phyloP scores from a whole-genome alignment of 495 filamentous ascomycete genomes.

The Tuber umbilicatum region DNA sequence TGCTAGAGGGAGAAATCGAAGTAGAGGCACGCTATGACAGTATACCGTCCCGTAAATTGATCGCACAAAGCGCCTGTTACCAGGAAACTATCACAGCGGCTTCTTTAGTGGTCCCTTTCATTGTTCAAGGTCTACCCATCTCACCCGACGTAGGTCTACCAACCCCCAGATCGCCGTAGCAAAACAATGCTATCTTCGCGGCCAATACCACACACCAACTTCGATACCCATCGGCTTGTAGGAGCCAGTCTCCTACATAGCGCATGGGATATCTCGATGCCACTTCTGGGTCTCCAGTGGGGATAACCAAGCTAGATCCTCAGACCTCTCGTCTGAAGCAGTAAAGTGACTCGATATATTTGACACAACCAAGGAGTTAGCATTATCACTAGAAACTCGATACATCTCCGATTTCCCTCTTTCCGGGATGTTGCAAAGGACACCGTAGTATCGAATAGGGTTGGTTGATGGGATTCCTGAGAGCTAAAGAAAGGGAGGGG shows the following conservation, averaged over 20 bases:
- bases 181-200: background rate
- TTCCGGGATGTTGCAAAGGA: background rate
- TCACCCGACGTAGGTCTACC: background rate
- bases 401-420: background rate
- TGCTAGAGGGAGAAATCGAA: background rate
- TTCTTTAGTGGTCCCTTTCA: background rate
- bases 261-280: background rate
- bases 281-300: background rate
- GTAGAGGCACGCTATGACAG: background rate
- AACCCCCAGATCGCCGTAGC: background rate
- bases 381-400: background rate
- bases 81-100: background rate
- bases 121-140: background rate
- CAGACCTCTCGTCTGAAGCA: background rate
- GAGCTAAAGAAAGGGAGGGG: background rate
- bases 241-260: background rate
- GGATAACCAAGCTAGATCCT: background rate
- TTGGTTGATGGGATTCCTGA: background rate
- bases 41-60: background rate
- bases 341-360: background rate
- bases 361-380: background rate
- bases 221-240: background rate
- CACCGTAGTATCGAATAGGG: background rate
- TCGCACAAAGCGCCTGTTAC: background rate
- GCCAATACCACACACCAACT: background rate